Evolutionary conservation across 2,329 filamentous ascomycete genomes (phyloP), one percentile per base, ranked within the genome.

Genomic region (Aspergillus fumigatiaffinis): DNA sequence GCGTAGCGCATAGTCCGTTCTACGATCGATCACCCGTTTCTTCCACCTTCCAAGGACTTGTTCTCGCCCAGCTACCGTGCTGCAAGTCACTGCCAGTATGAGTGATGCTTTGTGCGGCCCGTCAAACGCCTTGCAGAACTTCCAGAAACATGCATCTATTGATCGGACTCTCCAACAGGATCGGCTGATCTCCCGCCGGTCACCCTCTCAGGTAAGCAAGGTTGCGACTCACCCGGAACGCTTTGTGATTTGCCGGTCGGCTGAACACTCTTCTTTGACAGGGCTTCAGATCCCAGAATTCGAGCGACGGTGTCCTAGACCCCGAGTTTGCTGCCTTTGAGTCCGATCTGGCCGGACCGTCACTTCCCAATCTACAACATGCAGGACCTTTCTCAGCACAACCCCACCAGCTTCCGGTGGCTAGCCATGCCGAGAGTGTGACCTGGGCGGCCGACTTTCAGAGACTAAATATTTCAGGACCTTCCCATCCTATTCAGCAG

Each of bases 151-250:
- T 72, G 78, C 84, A 10, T 81, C 87, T 51, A 81, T 84, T 60
- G 88, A 92, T 70, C 81, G 87, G 54, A 86, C 86, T 9, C 78
- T 89, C 51, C 88, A 92, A 69, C 89, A 91, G 72, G 89, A 92
- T 73, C 86, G 87, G 52, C 67, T 89, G 50, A 73, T 80, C 38
- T 76, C 80, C 9, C 80, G 82, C 58, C 79, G 82, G 54, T 76
- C 81, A 53, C 79, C 82, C 48, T 73, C 78, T 51, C 82, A 87
- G 72, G 86, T 86, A 73, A 60, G 75, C 60, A 48, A 5, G 32
- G 32, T 26, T 3, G n/a, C 8, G 4, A 9, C 46, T n/a, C 32
- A 12, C 17, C 20, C 20, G 48, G 44, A 25, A 25, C 20, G 6
- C 29, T 6, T 49, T 21, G 8, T 28, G 4, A 7, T 41, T 25